phyloP scores from a whole-genome alignment of 805 yeast genomes.

The Candida methanosorbosa region DNA sequence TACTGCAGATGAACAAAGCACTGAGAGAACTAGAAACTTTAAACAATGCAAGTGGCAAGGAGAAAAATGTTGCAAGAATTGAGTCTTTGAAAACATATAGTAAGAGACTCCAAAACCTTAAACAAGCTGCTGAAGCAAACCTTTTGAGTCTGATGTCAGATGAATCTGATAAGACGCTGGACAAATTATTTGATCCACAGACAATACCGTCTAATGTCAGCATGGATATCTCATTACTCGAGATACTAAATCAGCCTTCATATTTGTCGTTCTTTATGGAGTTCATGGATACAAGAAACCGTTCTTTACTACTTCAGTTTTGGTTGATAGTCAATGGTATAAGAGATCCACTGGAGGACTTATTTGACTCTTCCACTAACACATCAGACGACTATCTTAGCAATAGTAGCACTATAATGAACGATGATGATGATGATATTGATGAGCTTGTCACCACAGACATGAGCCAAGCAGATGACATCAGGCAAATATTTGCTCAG shows the following conservation, averaged over 20 bases:
- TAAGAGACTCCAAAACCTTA: constrained; percentile 12
- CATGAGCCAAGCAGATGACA: constrained; percentile 42
- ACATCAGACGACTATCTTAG: constrained; percentile 13
- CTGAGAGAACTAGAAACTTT: constrained; percentile 20
- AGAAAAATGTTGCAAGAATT: neutral
- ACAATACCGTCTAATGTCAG: constrained; percentile 6
- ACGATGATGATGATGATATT: constrained; percentile 18
- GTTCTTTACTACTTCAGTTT: constrained; percentile 43
- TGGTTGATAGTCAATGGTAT: constrained; percentile 63
- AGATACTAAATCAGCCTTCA: constrained; percentile 39
- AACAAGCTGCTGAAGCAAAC: constrained; percentile 12
- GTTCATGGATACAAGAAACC: constrained; percentile 43
- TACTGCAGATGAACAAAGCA: constrained; percentile 38
- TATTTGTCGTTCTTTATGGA: constrained; percentile 42
- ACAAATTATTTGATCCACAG: constrained; percentile 1
- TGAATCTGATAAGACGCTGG: constrained; percentile 1
- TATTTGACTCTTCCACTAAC: constrained; percentile 13
- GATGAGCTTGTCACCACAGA: constrained; percentile 1
- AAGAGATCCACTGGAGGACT: constrained; percentile 63
- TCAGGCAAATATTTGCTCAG: constrained; percentile 36
- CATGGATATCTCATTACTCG: constrained; percentile 25
- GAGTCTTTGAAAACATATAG: constrained; percentile 9
- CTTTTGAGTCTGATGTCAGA: constrained; percentile 5
- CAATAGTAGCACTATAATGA: constrained; percentile 19
- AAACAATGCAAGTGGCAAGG: neutral